phyloP scores from a whole-genome alignment of 768 basidiomycete genomes.

The Amylocystis lapponica region DNA sequence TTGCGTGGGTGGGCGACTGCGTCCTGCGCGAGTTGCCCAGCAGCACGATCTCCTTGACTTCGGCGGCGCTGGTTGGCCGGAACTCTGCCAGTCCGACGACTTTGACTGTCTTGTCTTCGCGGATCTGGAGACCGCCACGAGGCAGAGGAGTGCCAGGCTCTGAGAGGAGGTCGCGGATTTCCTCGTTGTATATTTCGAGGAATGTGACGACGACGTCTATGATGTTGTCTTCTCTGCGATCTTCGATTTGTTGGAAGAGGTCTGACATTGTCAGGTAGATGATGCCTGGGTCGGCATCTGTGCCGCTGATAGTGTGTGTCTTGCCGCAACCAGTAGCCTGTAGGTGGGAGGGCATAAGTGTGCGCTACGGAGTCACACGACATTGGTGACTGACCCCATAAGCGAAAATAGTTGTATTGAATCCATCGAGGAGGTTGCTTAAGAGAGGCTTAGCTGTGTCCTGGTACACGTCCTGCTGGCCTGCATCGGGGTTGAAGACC shows the following conservation, averaged over 20 bases:
- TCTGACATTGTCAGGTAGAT: conserved; percentile 98
- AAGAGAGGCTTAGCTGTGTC: conserved; percentile 83
- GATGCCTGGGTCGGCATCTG: conserved; percentile 81
- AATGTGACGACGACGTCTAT: conserved; percentile 90
- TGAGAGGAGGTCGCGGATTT: conserved; percentile 90
- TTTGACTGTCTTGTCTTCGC: conserved; percentile 92
- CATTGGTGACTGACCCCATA: conserved; percentile 71
- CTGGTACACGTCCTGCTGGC: conserved; percentile 85
- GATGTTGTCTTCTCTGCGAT: conserved; percentile 78
- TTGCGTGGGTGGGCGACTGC: conserved; percentile 93
- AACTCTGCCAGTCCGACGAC: conserved; percentile 83
- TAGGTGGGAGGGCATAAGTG: not conserved
- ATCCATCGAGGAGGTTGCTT: conserved; percentile 84
- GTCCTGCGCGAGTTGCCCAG: conserved; percentile 85
- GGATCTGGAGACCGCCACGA: conserved; percentile 85
- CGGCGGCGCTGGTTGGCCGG: conserved; percentile 75
- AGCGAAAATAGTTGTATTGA: conserved; percentile 96
- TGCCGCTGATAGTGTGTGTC: conserved; percentile 97
- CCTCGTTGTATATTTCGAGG: conserved; percentile 98
- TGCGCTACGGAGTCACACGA: not conserved
- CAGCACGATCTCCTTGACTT: conserved; percentile 91
- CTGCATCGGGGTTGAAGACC: conserved; percentile 78
- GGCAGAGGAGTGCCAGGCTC: conserved; percentile 61
- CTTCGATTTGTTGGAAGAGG: conserved; percentile 89
- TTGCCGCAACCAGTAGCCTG: conserved; percentile 99